Evolutionary conservation across 2,329 filamentous ascomycete species (phyloP), one percentile per base, ranked within the genome.

Genomic region (Ceratocystis alfenasii): DNA sequence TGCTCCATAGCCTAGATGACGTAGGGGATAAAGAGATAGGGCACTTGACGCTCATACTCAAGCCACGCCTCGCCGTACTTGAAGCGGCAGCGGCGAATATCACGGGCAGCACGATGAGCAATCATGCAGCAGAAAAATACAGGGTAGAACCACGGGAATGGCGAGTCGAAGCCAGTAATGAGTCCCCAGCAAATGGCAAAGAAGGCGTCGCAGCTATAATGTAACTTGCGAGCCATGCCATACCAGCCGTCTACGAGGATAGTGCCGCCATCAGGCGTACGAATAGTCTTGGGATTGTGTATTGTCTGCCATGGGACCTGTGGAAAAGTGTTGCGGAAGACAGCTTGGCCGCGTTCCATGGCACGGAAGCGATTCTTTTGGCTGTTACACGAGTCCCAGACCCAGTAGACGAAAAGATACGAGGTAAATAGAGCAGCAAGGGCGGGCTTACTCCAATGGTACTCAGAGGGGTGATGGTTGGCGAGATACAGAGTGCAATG

Each of bases 311-410:
- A 96, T 6, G 90, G 90, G n/a, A 96, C 82, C 75, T 93, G 89
- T 4, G 92, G 91, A 78, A 96, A 95, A 2, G 90, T 87, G 71
- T 87, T 89, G 71, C 91, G 88, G 74, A 84, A 79, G 64, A 87
- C 76, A 64, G 82, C 73, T 50, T 85, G 86, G 68, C 90, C 90
- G 68, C 87, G 84, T 77, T 95, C 89, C 76, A 85, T 81, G 70
- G 87, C 84, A 65, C 91, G 86, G 83, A 93, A 96, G 69, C 88
- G 86, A 78, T 95, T 96, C 83, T 96, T 96, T 77, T 96, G 91
- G 73, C 85, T 90, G 78, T 95, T 95, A 76, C 85, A 87, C 55
- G 90, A 94, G 73, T 95, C 91, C 90, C 91, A 96, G 66, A 95
- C 80, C 84, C 89, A 93, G 80, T 96, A 96, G 70, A 88, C 85